Percentiles rank a stretch among this genome's conserved stretches.
Evolutionary conservation across 768 basidiomycete genomes (phyloP).

Genomic region (Cantharellus anzutake): DNA sequence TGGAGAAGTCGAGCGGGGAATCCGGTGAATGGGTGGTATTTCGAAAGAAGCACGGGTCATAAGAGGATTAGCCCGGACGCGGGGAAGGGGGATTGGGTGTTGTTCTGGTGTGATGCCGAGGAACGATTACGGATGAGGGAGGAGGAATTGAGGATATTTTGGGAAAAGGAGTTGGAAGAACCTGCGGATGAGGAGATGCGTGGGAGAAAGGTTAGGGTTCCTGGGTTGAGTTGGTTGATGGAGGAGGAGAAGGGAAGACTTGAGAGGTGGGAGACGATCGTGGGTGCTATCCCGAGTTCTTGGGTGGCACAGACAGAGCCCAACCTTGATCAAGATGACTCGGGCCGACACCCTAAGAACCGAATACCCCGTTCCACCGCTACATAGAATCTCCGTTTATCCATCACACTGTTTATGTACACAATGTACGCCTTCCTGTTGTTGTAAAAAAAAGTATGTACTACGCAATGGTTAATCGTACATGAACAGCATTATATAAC

Average conservation of each 20-base stretch:
- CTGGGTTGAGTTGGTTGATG: conserved; percentile 52
- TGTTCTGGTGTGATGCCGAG: conserved; percentile 99
- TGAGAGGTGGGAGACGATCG: conserved; percentile 43
- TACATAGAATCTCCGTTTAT: too few species aligned
- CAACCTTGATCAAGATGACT: too few species aligned
- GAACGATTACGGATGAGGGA: conserved; percentile 38
- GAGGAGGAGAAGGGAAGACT: conserved; percentile 60
- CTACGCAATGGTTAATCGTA: too few species aligned
- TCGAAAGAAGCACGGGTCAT: conserved; percentile 87
- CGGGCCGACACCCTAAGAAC: too few species aligned
- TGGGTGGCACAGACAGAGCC: conserved; percentile 25
- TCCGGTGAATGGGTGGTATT: conserved; percentile 99
- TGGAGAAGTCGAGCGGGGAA: conserved; percentile 90
- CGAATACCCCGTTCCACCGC: too few species aligned
- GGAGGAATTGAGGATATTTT: conserved; percentile 5
- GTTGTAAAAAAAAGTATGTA: too few species aligned
- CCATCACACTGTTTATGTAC: too few species aligned
- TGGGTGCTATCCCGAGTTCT: conserved; percentile 54
- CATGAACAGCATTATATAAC: too few species aligned
- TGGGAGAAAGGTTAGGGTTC: conserved; percentile 1
- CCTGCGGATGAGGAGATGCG: conserved; percentile 10
- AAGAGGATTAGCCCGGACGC: conserved; percentile 29
- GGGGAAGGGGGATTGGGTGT: conserved; percentile 48
- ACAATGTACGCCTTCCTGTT: too few species aligned
- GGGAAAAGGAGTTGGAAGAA: not conserved